Base-by-base conservation (phyloP, 768 basidiomycete genomes). In the Imleria badia region DNA sequence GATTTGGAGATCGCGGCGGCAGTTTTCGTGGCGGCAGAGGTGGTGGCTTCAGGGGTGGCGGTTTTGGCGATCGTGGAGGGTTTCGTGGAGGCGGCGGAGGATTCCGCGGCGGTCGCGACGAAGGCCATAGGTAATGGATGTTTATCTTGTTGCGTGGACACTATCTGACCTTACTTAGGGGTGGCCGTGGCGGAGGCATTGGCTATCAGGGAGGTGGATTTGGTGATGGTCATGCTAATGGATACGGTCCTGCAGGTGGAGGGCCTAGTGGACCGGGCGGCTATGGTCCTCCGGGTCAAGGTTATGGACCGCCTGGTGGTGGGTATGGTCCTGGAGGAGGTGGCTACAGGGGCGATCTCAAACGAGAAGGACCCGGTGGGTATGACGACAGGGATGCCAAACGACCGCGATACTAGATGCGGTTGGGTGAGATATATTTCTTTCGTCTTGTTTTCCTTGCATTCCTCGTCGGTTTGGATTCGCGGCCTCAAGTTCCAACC, bases 371-470 rank as follows among this genome's bases (percentile, higher is more conserved):
- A 61, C 80, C 86, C 49, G 84, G 86, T 75, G 86, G 86, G 72
- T 89, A 80, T 72, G 90, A 92, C 66, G 90, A 92, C 71, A 82
- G 90, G 61, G 90, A 91, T 61, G 64, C 78, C 33, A 93, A 93
- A 74, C 86, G 91, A 67, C 85, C 87, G 65, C 82, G 91, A 66
- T 91, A 89, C 73, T 92, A 83, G 79, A 61, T 65, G 71, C 65
- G 69, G 68, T 70, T 62, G 66, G 66, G 67, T 68, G 68, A 63
- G 66, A 73, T 60, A 65, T 62, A 49, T 68, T 66, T 63, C 52
- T 54, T 66, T 56, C 23, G 60, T 54, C 45, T 60, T 62, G 51
- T 49, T 67, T 67, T 56, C 57, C n/a, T 54, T 36, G 48, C 53
- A 42, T 64, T 66, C 56, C 55, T 38, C 55, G 39, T 59, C 57